Base-by-base conservation (phyloP, 2,329 filamentous ascomycete species). In the Clonostachys chloroleuca region DNA sequence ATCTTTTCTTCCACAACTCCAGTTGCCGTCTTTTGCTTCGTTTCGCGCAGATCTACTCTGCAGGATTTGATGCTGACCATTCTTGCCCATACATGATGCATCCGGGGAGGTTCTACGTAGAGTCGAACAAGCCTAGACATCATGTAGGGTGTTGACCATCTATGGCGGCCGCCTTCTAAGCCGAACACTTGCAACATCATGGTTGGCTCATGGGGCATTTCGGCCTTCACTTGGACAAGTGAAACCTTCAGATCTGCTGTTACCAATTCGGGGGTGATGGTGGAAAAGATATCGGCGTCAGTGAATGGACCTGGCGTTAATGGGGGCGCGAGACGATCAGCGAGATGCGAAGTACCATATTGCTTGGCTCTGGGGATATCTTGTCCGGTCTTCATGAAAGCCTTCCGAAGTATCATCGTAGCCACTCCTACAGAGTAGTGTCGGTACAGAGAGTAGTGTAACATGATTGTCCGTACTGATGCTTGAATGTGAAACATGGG, bases 391-490 rank as follows among this genome's bases (percentile, higher is more conserved):
- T 69, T 74, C 63, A 81, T 65, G 52, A 92, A 88, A 0, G 87
- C 86, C 58, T 83, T 83, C 46, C 78, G 77, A 20, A 99, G 65
- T 4, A 95, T 89, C 60, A 84, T 84, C 20, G 79, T 72, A 9
- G 92, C 94, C 50, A 97, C 83, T 1, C 90, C 88, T 24, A 95
- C 77, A 1, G 92, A 87, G 60, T 96, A 99, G 61, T 96, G 92
- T 5, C 92, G 86, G 63, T 95, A 96, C 0, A 99, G 78, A 1
- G 95, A 99, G 61, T 97, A 97, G 44, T 95, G 87, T 8, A 95
- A 60, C 51, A 89, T 82, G 3, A 99, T 69, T 6, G 87, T 89
- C 54, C 87, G 86, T 17, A 94, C 78, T 45, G 87, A 81, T 0
- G 89, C 87, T 54, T 95, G 90, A 40, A 97, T 69, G 60, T 97